Base-by-base conservation (phyloP, 2,329 filamentous ascomycete species). In the Neophaeococcomyces mojaviensis region DNA sequence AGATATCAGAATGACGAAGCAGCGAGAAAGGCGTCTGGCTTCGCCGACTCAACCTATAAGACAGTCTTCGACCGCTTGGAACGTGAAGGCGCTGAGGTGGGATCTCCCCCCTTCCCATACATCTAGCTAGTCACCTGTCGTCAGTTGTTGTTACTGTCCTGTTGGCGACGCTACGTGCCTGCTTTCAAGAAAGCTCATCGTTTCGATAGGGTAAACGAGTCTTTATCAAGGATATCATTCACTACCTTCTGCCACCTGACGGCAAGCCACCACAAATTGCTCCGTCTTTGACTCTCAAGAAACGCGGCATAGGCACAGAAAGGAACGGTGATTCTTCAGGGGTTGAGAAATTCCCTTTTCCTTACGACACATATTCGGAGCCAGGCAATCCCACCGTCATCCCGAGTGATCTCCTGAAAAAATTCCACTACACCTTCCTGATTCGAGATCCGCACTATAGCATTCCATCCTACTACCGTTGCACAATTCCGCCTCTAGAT, bases 181-280 rank as follows among this genome's bases (percentile, higher is more conserved):
- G 18, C 15, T n/a, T 19, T 15, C 26, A 36, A 26, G 16, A 5
- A 18, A 48, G 64, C 67, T 70, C 64, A 74, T 66, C 8, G 8
- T 61, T 55, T 61, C 47, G 61, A 56, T 51, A 94, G 86, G 85
- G 82, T 59, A 95, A 94, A 72, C 86, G 90, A 57, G 72, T 94
- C 58, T 96, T 97, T 71, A 92, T 98, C 77, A 98, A 98, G 68
- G 92, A 97, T 66, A 98, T 97, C 71, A 83, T 86, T 46, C 84
- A 96, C 68, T 97, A 97, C 66, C 74, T 96, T 55, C 74, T 94
- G 53, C 85, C 88, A 4, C 86, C 87, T 3, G 71, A 84, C 52
- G 73, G 76, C 38, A 77, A 84, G 58, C 72, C 77, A 12, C 78
- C 86, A 41, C 73, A 72, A 39, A 79, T 92, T 49, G 88, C 87